A percentile compares a stretch with the other conserved stretches of the same genome.
Conservation (phyloP, 768 basidiomycete species). For the Trametes coccinea region DNA sequence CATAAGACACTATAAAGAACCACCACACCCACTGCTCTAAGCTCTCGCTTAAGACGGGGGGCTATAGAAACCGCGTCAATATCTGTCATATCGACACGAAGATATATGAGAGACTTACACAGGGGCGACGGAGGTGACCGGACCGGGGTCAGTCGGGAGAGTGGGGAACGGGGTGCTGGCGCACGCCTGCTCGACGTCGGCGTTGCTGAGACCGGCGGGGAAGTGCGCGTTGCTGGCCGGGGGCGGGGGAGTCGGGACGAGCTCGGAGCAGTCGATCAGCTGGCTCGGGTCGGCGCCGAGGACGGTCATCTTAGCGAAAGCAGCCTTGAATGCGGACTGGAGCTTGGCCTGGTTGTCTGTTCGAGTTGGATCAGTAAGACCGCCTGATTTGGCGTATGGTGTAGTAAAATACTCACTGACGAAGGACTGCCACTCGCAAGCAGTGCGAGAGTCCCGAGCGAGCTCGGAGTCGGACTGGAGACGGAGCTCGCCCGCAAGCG, state of each 20-base stretch:
- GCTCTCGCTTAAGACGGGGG: conserved; percentile 12
- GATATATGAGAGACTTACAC: conserved; percentile 28
- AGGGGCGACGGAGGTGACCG: conserved; percentile 34
- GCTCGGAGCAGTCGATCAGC: conserved; percentile 24
- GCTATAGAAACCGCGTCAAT: neutral
- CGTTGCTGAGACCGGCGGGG: conserved; percentile 28
- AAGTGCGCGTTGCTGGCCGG: conserved; percentile 21
- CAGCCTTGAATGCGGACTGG: conserved; percentile 28
- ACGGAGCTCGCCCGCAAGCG: conserved; percentile 36
- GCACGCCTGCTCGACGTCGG: conserved; percentile 30
- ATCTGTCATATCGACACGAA: no score
- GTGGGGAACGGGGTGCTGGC: conserved; percentile 25
- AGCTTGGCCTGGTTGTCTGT: conserved; percentile 31
- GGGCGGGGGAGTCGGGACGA: conserved; percentile 19
- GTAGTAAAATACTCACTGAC: conserved; percentile 22
- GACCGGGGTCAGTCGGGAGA: conserved; percentile 32
- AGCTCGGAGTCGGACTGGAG: conserved; percentile 36
- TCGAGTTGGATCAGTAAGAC: neutral
- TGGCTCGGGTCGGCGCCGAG: conserved; percentile 29
- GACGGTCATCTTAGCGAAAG: conserved; percentile 33
- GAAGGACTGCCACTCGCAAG: conserved; percentile 38
- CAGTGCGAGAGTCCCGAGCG: conserved; percentile 37
- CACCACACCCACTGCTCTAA: no score
- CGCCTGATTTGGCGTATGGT: no score
- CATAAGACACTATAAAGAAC: no score